Base-by-base conservation (phyloP, 495 filamentous ascomycete genomes). In the Neurospora africana region DNA sequence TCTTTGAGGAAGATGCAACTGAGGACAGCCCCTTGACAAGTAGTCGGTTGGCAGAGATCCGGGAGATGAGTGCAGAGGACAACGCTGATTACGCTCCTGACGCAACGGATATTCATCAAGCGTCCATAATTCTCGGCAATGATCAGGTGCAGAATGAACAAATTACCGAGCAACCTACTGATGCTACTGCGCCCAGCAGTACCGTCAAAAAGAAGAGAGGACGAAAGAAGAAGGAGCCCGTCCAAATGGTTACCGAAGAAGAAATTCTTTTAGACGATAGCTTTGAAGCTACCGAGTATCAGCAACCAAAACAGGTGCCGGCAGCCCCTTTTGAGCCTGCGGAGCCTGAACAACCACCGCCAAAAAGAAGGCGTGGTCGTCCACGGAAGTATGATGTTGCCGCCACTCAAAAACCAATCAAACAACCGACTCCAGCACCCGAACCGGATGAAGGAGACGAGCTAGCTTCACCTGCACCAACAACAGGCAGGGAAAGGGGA, bases 341-440 rank as follows among this genome's bases (percentile, higher is more conserved):
- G 3, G 69, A 69, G 10, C 4, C 23, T 8, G 43, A n/a, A 30
- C 70, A 74, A 21, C 69, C 69, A 13, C 58, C 75, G 15, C 5
- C 72, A 13, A 78, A 75, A 37, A 72, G 67, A 35, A 69, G 70
- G 36, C 72, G 75, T 43, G 76, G 76, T 2, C 75, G 76, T 4
- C 70, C 74, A 6, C 69, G 75, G 33, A 77, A 74, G 41, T 72
- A 72, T 1, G 70, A 69, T 0, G 21, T 65, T 1, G 27, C 37
- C 43, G 35, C 67, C 40, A 41, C 73, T 10, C 65, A 47, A 33
- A 72, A 37, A 0, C 9, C 8, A 21, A 13, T 21, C 23, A 8
- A 35, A n/a, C 53, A 6, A 15, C 38, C 15, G 17, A 68, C 33
- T 35, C 8, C 13, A 19, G 37, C 15, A 5, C 43, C 43, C n/a